Conservation (phyloP, 2,329 filamentous ascomycete species). For the Hypoxylon sp. region DNA sequence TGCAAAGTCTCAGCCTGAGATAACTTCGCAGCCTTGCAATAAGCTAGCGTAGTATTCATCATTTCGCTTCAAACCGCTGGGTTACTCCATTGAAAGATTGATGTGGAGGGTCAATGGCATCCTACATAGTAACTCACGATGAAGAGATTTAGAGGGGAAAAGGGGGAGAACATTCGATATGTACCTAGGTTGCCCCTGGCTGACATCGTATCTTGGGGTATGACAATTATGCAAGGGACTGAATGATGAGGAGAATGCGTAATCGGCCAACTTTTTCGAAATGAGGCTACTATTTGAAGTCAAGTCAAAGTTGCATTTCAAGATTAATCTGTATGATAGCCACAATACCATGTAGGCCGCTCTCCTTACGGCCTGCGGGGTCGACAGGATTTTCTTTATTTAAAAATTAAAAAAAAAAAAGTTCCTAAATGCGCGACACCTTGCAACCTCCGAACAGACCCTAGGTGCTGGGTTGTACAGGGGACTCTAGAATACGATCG, state of each 20-base stretch:
- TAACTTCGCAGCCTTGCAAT: constrained; percentile 45
- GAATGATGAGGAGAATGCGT: constrained; percentile 42
- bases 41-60: constrained; percentile 47
- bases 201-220: constrained; percentile 49
- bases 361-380: constrained; percentile 40
- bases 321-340: constrained; percentile 16
- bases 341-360: constrained; percentile 24
- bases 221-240: constrained; percentile 54
- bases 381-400: constrained; percentile 13
- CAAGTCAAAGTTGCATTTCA: constrained; percentile 20
- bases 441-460: constrained; percentile 41
- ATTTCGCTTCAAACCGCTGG: constrained; percentile 48
- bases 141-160: constrained; percentile 25
- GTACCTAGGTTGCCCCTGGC: constrained; percentile 39
- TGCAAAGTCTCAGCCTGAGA: constrained; percentile 22
- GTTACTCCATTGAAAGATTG: constrained; percentile 35
- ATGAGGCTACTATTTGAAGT: constrained; percentile 39
- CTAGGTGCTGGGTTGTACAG: constrained; percentile 39
- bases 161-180: constrained; percentile 31
- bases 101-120: constrained; percentile 42
- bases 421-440: constrained; percentile 45
- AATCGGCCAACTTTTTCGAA: constrained; percentile 39
- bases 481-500: constrained; percentile 33
- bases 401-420: constrained; percentile 31
- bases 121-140: constrained; percentile 35